Conservation (phyloP, 306 rosid genomes). For the Boehmeria nivea region DNA sequence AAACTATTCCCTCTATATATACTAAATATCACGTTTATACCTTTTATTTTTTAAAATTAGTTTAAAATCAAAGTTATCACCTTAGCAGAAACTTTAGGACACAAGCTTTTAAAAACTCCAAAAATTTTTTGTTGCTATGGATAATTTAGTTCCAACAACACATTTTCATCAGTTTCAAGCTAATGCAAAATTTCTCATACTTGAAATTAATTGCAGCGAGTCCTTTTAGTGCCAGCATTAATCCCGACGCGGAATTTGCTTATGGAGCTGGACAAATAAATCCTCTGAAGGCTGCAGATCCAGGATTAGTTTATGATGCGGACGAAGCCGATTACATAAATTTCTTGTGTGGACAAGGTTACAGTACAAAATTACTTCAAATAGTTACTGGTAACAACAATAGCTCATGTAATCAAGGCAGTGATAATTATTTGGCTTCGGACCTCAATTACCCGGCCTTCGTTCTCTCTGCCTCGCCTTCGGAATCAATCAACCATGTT, state of each 20-base stretch:
- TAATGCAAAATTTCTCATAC: too few relatives aligned
- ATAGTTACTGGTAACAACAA: not conserved
- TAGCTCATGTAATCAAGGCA: not conserved
- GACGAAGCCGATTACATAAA: not conserved
- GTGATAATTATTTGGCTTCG: not conserved
- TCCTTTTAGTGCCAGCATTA: not conserved
- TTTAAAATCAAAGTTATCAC: too few relatives aligned
- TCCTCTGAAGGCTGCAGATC: not conserved
- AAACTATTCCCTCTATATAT: too few relatives aligned
- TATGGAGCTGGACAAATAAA: conserved; percentile 1
- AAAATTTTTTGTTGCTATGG: too few relatives aligned
- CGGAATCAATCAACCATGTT: conserved; percentile 12
- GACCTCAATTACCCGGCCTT: conserved; percentile 50
- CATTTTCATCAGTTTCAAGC: too few relatives aligned
- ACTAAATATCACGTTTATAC: too few relatives aligned
- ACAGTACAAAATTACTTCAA: not conserved
- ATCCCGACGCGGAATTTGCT: not conserved
- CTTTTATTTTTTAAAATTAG: too few relatives aligned
- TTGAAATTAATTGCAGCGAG: not conserved
- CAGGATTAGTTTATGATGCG: not conserved
- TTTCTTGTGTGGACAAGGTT: conserved; percentile 3
- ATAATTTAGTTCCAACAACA: too few relatives aligned
- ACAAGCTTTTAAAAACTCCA: too few relatives aligned
- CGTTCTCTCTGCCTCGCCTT: conserved; percentile 11
- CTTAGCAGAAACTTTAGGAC: too few relatives aligned